Evolutionary conservation across 140 eudicot species (phyloP), one percentile per base, ranked within the genome.

Genomic region (Ambrosia hybrid): DNA sequence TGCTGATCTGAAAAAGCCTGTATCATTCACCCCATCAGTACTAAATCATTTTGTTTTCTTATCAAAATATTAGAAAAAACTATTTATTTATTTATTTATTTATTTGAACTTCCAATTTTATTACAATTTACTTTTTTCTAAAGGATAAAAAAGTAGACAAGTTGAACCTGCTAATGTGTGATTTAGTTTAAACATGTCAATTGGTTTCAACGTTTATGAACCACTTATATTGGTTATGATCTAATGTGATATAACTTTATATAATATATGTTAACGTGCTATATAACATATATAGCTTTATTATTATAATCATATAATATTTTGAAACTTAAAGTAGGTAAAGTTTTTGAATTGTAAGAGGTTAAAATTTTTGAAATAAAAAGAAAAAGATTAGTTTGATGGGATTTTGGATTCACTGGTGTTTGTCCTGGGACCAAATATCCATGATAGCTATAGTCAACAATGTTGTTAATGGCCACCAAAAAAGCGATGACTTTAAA

Each of bases 1-100:
- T 9, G 95, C 99, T 70, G 99, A 94, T 55, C 97, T 91, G 95
- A 85, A 88, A 91, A 90, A 86, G 95, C 99, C 99, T 94, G 97
- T 71, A 68, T 8, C 7, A 15, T 34, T 7, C 73, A 37, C 76
- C 49, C 76, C 75, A 66, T 61, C 16, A 86, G 51, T 51, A 67
- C 71, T 60, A 38, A 67, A 52, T 63, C 21, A 13, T 55, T 65
- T 65, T 66, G 16, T 60, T 60, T 65, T 53, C 38, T 53, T 57
- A 57, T 4, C 56, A 67, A 41, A 11, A 11, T 15, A 6, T 56
- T 55, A 34, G 6, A 9, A 10, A 21, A 21, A 21, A 21, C 0
- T 1, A n/a, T n/a, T n/a, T n/a, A n/a, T n/a, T n/a, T 21, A 21
- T 21, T 21, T 57, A 12, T 39, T 41, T 39, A 49, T 57, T 5